Evolutionary conservation across 176 grass and related monocot genomes (phyloP), one percentile per base, ranked within the genome.

Genomic region (Cymbopogon citratus): DNA sequence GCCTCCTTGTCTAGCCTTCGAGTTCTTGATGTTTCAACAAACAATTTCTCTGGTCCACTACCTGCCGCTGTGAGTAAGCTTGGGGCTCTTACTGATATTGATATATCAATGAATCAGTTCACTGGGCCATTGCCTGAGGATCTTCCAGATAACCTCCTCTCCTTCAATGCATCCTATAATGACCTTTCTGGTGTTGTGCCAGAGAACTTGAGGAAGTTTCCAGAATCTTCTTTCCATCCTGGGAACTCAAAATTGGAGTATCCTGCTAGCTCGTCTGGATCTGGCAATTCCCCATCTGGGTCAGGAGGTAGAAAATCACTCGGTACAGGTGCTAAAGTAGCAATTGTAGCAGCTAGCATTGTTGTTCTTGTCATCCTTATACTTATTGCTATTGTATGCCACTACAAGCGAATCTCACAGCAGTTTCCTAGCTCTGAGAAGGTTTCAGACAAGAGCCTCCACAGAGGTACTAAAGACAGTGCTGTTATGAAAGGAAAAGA

Each of bases 151-250:
- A 87, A 78, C 11, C 91, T 99, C 43, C 69, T 59, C 46, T 87
- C 76, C 69, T 95, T 99, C 77, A 99, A 99, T 77, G 91, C 77
- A 2, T 99, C 97, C 19, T 99, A 96, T 38, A 99, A 99, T 59
- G 93, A 96, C 73, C 70, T 99, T 65, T 99, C 97, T 67, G 97
- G 97, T 81, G 75, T 93, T 23, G 93, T 99, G 39, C 93, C 97
- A 24, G 67, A 89, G 66, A 99, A 96, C 66, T 86, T 99, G 77
- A 90, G 93, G 78, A 96, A 87, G 83, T 99, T 99, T 75, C 91
- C 97, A 44, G 93, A 96, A 66, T 99, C 97, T 83, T 93, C 93
- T 57, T 99, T 99, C 93, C 97, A 99, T 71, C 97, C 97, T 21
- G 97, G 97, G 44, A 99, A 99, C 85, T 84, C 93, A 19, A 95